phyloP scores from a whole-genome alignment of 805 yeast genomes.

The Hanseniaspora hatyaiensis region DNA sequence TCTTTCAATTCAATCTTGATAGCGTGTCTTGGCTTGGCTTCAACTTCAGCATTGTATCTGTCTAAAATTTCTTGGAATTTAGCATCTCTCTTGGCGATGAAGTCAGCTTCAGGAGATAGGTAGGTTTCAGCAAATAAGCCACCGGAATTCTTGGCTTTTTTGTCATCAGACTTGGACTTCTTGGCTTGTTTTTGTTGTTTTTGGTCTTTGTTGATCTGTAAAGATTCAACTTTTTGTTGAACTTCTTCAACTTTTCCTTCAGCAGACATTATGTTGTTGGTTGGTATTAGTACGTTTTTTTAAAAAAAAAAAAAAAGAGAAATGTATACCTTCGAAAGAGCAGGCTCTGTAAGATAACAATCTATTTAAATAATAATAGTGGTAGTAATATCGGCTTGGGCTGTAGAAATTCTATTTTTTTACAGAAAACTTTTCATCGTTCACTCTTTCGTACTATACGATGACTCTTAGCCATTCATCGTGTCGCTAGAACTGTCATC shows the following conservation, averaged over 20 bases:
- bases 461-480: no score
- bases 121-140: conserved; percentile 26
- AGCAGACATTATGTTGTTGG: no score
- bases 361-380: no score
- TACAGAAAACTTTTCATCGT: no score
- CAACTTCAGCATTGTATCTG: conserved; percentile 61
- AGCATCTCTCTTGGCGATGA: conserved; percentile 64
- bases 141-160: conserved; percentile 24
- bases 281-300: no score
- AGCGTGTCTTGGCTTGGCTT: conserved; percentile 48
- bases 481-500: no score
- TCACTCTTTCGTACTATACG: no score
- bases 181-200: conserved; percentile 28
- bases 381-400: no score
- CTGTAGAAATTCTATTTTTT: no score
- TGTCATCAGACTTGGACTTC: conserved; percentile 34
- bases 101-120: conserved; percentile 71
- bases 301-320: neutral
- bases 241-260: conserved; percentile 26
- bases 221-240: conserved; percentile 34
- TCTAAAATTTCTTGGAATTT: conserved; percentile 72
- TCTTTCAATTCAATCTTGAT: conserved; percentile 77
- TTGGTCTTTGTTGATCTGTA: conserved; percentile 24
- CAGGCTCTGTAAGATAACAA: no score
- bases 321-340: no score